These are phyloP conservation scores for Ambrosiella xylebori DNA, from an alignment of 2,329 filamentous ascomycete genomes.

Conservation along the genomic window DNA sequence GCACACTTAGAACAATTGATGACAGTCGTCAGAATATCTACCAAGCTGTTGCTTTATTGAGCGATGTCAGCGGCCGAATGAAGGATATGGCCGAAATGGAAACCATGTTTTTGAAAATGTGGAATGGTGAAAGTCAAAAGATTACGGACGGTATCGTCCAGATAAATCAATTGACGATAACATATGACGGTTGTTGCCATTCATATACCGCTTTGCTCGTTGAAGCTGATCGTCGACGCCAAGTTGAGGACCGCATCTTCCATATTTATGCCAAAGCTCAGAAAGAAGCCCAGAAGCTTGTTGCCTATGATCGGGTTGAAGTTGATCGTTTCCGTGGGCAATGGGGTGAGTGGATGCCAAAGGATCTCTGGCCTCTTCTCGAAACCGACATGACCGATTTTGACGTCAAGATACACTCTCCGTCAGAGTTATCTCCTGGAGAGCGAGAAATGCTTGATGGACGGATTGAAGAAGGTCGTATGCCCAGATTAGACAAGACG, in stretches of 20 bases:
- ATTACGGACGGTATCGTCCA: conserved; percentile 56
- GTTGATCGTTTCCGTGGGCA: conserved; percentile 66
- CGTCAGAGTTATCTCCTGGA: not conserved
- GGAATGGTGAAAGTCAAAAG: conserved; percentile 56
- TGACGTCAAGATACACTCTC: not conserved
- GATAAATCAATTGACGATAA: conserved; percentile 58
- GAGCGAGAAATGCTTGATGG: not conserved
- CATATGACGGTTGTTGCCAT: conserved; percentile 73
- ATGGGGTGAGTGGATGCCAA: conserved; percentile 71
- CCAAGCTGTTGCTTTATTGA: conserved; percentile 47
- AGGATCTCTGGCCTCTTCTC: conserved; percentile 60
- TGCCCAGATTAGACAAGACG: conserved; percentile 10
- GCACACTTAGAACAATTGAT: conserved; percentile 45
- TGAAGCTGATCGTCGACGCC: conserved; percentile 60
- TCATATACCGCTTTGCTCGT: conserved; percentile 74
- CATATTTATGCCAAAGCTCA: conserved; percentile 61
- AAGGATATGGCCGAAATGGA: conserved; percentile 47
- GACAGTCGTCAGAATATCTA: conserved; percentile 40
- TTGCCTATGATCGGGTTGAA: conserved; percentile 53
- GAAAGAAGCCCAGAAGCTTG: conserved; percentile 57
- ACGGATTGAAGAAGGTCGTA: not conserved
- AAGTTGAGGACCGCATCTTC: conserved; percentile 56
- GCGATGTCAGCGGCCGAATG: conserved; percentile 49
- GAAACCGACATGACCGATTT: conserved; percentile 1
- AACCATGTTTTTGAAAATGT: conserved; percentile 45